A percentile compares a stretch with the other conserved stretches of the same genome.
Conservation (phyloP, 345 rosid genomes). For the Luvunga scandens region DNA sequence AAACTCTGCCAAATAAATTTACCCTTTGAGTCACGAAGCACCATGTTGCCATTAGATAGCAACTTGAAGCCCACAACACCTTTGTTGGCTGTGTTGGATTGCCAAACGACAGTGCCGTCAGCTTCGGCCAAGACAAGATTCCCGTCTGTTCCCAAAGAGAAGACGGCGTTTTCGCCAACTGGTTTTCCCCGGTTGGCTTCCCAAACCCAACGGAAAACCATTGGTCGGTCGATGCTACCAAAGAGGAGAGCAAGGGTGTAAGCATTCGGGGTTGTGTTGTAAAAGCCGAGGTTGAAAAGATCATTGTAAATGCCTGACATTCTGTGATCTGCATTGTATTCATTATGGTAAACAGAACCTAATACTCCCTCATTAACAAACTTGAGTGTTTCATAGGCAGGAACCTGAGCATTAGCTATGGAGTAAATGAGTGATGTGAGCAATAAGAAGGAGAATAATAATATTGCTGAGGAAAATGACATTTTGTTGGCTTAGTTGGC, state of each 20-base stretch:
- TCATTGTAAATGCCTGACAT: constrained; percentile 9
- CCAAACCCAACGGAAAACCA: constrained; percentile 56
- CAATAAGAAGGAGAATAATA: constrained; percentile 7
- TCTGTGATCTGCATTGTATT: constrained; percentile 41
- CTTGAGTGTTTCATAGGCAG: constrained; percentile 31
- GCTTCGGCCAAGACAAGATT: constrained; percentile 56
- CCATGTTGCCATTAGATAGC: constrained; percentile 58
- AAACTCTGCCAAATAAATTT: constrained; percentile 61
- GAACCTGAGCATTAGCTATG: constrained; percentile 33
- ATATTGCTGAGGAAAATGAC: constrained; percentile 5
- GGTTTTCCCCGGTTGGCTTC: constrained; percentile 73
- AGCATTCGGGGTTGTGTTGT: constrained; percentile 59
- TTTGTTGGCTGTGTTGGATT: constrained; percentile 59
- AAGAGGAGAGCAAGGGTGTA: constrained; percentile 54
- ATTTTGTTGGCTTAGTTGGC: background rate
- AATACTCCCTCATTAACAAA: constrained; percentile 43
- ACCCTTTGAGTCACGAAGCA: constrained; percentile 43
- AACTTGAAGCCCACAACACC: constrained; percentile 53
- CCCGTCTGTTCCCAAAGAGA: constrained; percentile 47
- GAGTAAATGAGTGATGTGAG: constrained; percentile 12
- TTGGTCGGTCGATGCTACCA: constrained; percentile 34
- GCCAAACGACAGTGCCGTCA: constrained; percentile 59
- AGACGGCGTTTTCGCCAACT: constrained; percentile 53
- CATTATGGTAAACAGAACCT: constrained; percentile 18
- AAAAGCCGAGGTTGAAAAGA: constrained; percentile 57